Conservation (phyloP, 2,329 filamentous ascomycete genomes). For the Botrytis byssoidea region DNA sequence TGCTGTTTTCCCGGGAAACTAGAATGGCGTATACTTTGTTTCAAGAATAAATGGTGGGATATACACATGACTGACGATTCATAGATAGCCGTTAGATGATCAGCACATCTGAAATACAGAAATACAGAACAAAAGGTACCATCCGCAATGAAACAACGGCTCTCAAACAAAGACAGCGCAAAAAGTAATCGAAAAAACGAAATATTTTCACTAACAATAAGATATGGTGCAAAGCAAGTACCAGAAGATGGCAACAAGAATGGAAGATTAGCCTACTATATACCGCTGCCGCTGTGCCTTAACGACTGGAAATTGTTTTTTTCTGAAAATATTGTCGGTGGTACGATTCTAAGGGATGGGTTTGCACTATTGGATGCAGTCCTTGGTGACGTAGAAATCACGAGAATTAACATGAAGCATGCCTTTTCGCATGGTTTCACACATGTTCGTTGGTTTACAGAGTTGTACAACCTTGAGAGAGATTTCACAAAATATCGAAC, state of each 20-base stretch:
- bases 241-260: neutral
- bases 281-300: no score
- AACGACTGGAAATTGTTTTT: neutral
- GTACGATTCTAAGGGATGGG: neutral
- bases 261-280: neutral
- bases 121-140: neutral
- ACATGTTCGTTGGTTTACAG: neutral
- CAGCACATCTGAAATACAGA: no score
- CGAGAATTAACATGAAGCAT: neutral
- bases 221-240: fast-evolving
- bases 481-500: neutral
- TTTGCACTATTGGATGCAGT: neutral
- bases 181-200: neutral
- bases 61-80: neutral
- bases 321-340: neutral
- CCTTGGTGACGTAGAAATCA: neutral
- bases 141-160: fast-evolving
- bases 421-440: neutral
- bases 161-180: neutral
- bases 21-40: neutral
- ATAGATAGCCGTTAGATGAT: no score
- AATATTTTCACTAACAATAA: neutral
- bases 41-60: neutral
- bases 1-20: fast-evolving
- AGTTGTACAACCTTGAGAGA: neutral